Conservation (phyloP, 208 protist species). For the Leishmania lainsoni region DNA sequence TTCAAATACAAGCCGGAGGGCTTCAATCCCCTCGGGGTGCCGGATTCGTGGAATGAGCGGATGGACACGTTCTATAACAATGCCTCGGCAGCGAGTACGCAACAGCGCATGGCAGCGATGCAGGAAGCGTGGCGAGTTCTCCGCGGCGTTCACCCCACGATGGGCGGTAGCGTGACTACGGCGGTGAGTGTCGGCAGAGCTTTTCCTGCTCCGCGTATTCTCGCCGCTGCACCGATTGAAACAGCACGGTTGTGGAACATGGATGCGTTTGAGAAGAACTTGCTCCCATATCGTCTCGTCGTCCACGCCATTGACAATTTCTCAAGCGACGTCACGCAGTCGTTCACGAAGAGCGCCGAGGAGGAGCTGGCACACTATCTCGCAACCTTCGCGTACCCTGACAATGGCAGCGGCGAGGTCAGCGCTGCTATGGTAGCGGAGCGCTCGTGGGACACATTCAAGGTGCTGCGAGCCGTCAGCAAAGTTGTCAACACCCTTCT, state of each 20-base stretch:
- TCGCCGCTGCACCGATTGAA: constrained; percentile 1
- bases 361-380: constrained; percentile 32
- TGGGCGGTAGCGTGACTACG: neutral
- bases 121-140: constrained; percentile 59
- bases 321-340: constrained; percentile 48
- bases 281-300: constrained; percentile 37
- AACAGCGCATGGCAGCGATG: constrained; percentile 51
- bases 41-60: constrained; percentile 91
- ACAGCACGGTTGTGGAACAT: constrained; percentile 7
- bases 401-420: neutral
- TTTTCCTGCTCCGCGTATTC: neutral
- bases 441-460: constrained; percentile 56
- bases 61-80: constrained; percentile 91
- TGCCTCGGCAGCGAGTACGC: constrained; percentile 47
- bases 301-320: constrained; percentile 60
- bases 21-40: constrained; percentile 85
- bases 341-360: constrained; percentile 59
- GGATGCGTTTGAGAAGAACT: constrained; percentile 26
- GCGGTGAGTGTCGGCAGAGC: neutral
- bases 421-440: constrained; percentile 19
- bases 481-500: constrained; percentile 75
- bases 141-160: constrained; percentile 20
- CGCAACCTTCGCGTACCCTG: constrained; percentile 23
- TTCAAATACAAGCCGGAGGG: constrained; percentile 90
- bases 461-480: constrained; percentile 70